Percentiles rank a stretch among this genome's conserved stretches.
phyloP scores from a whole-genome alignment of 2,329 filamentous ascomycete species.

The Hypoxylon sp. region DNA sequence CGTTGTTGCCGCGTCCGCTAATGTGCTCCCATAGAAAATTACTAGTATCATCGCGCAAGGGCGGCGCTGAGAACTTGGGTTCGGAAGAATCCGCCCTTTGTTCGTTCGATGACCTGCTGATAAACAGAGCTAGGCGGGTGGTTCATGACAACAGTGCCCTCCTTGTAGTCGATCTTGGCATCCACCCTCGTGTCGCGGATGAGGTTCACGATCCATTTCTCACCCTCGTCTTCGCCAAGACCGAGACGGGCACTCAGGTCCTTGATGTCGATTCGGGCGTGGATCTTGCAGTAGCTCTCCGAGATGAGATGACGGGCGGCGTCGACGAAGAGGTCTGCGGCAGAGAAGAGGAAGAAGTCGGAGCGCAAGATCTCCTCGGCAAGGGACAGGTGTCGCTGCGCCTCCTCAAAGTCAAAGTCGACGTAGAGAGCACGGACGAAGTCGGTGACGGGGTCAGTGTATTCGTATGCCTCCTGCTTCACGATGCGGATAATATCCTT shows the following conservation, averaged over 20 bases:
- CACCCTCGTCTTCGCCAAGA: slow-evolving; percentile 90
- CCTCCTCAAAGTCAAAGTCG: slow-evolving; percentile 96
- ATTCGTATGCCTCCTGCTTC: slow-evolving; percentile 97
- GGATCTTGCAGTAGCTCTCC: slow-evolving; percentile 99
- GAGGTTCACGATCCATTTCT: slow-evolving; percentile 99
- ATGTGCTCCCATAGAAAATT: slow-evolving; percentile 25
- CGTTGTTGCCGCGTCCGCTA: slow-evolving; percentile 25
- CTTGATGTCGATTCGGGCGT: slow-evolving; percentile 97
- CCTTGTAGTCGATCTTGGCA: slow-evolving; percentile 99
- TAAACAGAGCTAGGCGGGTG: slow-evolving; percentile 98
- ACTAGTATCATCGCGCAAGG: slow-evolving; percentile 56
- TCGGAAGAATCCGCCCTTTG: slow-evolving; percentile 98
- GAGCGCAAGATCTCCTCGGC: slow-evolving; percentile 90
- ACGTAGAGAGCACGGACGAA: slow-evolving; percentile 97
- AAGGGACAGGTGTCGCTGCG: slow-evolving; percentile 83
- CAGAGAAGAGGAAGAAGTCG: slow-evolving; percentile 93
- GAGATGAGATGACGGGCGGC: slow-evolving; percentile 95
- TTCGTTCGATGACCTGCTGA: slow-evolving; percentile 98
- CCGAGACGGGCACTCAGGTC: slow-evolving; percentile 92
- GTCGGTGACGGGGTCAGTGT: slow-evolving; percentile 92
- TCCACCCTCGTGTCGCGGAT: slow-evolving; percentile 97
- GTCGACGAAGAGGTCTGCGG: slow-evolving; percentile 90
- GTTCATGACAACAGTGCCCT: slow-evolving; percentile 99
- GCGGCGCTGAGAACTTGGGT: slow-evolving; percentile 89
- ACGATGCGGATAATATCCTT: slow-evolving; percentile 97